These are phyloP conservation scores for Trichoderma sp. DNA, from an alignment of 2,329 filamentous ascomycete genomes.

Conservation along the genomic window DNA sequence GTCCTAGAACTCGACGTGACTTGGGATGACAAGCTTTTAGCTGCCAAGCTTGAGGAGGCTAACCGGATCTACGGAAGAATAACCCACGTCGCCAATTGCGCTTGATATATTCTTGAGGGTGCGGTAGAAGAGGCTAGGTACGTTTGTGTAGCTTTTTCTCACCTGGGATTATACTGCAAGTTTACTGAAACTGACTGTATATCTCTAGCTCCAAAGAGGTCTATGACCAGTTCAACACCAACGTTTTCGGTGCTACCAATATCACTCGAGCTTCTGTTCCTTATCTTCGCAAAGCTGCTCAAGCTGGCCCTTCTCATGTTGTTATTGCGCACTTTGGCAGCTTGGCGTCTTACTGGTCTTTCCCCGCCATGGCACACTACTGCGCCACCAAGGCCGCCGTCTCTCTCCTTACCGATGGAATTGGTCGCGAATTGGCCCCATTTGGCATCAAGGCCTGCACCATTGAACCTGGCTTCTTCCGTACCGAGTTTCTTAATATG, in stretches of 20 bases:
- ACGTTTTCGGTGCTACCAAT: neutral
- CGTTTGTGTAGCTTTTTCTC: neutral
- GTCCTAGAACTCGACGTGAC: neutral
- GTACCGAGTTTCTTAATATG: neutral
- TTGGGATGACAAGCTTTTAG: neutral
- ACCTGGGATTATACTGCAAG: neutral
- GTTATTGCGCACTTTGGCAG: neutral
- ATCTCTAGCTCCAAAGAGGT: neutral
- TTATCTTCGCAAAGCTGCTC: neutral
- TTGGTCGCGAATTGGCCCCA: neutral
- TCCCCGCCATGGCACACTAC: neutral
- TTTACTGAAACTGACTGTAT: neutral
- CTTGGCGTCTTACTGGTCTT: neutral
- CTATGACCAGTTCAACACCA: neutral
- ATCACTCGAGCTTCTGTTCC: neutral
- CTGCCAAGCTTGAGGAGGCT: neutral
- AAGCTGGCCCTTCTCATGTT: neutral
- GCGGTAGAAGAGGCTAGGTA: neutral
- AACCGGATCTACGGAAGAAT: neutral
- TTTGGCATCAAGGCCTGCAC: neutral
- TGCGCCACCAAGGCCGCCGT: neutral
- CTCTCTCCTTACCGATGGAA: neutral
- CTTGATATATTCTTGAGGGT: neutral
- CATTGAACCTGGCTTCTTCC: neutral
- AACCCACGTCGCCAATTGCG: neutral